Evolutionary conservation across 2,329 filamentous ascomycete species (phyloP).

Genomic region (Monilinia vaccinii-corymbosi): DNA sequence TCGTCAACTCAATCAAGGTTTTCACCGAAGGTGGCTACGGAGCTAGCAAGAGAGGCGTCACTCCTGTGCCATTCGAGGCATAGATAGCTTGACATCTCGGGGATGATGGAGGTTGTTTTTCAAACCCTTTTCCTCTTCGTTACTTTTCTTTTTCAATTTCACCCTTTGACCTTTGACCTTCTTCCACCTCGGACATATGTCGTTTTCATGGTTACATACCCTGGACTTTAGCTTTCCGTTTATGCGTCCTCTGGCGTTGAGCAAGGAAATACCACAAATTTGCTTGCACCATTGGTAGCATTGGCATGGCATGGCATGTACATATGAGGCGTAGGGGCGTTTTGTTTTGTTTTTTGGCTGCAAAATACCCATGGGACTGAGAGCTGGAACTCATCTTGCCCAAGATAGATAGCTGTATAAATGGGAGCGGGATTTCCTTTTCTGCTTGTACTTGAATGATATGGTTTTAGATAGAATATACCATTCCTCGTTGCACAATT

Average conservation of each 20-base stretch:
- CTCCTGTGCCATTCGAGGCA: neutral
- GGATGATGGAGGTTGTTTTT: neutral
- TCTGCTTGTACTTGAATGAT: neutral
- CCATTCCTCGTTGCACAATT: neutral
- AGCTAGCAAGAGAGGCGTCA: slow-evolving; percentile 12
- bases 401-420: neutral
- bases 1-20: slow-evolving; percentile 45
- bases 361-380: neutral
- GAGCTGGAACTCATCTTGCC: neutral
- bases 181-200: neutral
- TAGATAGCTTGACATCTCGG: neutral
- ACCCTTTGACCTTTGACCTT: neutral
- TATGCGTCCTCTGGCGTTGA: neutral
- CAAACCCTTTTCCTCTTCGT: too few relatives aligned
- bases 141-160: neutral
- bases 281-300: neutral
- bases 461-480: neutral
- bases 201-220: neutral
- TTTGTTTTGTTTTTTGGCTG: neutral
- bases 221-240: neutral
- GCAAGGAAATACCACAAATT: slow-evolving; percentile 11
- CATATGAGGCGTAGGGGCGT: neutral
- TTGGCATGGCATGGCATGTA: neutral
- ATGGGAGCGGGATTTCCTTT: neutral
- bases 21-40: slow-evolving; percentile 7